Evolutionary conservation across 192 early-diverging fungal species (phyloP), one percentile per base, ranked within the genome.

Genomic region (Diversispora eburnea): DNA sequence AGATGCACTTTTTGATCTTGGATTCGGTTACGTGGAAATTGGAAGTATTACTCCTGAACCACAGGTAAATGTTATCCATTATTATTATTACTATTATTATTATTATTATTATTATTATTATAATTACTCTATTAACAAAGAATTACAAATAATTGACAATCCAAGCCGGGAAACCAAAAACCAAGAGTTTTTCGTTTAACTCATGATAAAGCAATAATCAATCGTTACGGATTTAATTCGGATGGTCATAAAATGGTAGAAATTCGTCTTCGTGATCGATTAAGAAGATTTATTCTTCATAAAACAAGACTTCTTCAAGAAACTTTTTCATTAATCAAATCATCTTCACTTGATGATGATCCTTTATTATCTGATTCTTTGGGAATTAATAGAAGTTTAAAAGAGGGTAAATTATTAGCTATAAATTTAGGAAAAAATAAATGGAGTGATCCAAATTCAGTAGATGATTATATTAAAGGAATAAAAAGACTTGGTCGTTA

Each of bases 361-460:
- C 25, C 81, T 2, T 74, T 77, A 6, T 60, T 86, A 17, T 72
- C 83, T 17, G 78, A 77, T 48, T 67, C 73, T 41, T 67, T 75
- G 58, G 59, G 77, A 70, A 76, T 49, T 42, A 84, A 90, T 81
- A 76, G 84, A 15, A 91, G 93, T 52, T 85, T 92, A 8, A 68
- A 58, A 57, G 73, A 80, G 4, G 83, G 82, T 52, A 83, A 83
- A 49, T 70, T 95, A 43, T 78, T 97, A 63, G 95, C 93, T 13
- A 83, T 97, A 58, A 97, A 97, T 77, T 77, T 97, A 73, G 91
- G 94, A 64, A 95, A 95, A 80, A 95, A 92, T 88, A 95, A 96
- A 84, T 72, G 82, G 7, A 89, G 90, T 19, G 75, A 85, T 4
- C 81, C 77, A 1, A 89, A 93, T 48, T 86, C 86, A 41, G 84